Conservation (phyloP, 1,284 basidiomycete species). For the Xerocomus cyaneibrunnescens region DNA sequence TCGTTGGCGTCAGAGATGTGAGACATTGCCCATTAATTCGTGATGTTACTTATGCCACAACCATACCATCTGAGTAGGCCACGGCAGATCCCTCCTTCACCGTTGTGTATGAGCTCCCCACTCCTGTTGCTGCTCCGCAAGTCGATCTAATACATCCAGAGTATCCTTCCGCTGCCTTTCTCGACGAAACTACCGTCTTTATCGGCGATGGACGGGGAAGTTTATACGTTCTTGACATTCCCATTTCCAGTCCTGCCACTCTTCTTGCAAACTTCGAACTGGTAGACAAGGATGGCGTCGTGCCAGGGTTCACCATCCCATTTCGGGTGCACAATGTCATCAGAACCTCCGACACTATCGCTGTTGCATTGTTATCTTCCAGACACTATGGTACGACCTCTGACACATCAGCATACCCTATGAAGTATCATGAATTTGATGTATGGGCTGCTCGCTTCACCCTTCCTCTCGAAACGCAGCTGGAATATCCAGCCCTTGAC, state of each 20-base stretch:
- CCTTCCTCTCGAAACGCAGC: constrained; percentile 39
- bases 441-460: constrained; percentile 58
- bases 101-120: constrained; percentile 61
- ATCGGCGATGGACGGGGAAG: constrained; percentile 74
- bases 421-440: constrained; percentile 50
- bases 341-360: constrained; percentile 38
- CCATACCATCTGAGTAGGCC: constrained; percentile 43
- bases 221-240: constrained; percentile 57
- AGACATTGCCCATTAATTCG: constrained; percentile 28
- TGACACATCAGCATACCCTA: constrained; percentile 16
- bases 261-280: constrained; percentile 59
- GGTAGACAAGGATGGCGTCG: constrained; percentile 27
- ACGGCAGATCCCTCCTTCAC: constrained; percentile 53
- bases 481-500: constrained; percentile 41
- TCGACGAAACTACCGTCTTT: constrained; percentile 52
- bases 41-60: constrained; percentile 20
- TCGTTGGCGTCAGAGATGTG: constrained; percentile 60
- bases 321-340: constrained; percentile 59
- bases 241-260: constrained; percentile 38
- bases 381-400: constrained; percentile 40
- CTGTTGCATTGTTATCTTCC: constrained; percentile 56
- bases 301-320: constrained; percentile 39
- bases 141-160: constrained; percentile 51
- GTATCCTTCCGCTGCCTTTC: constrained; percentile 73
- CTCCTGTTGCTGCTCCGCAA: constrained; percentile 42